Conservation (phyloP, 1,139 yeast species). For the Geotrichum cucujoidarum region DNA sequence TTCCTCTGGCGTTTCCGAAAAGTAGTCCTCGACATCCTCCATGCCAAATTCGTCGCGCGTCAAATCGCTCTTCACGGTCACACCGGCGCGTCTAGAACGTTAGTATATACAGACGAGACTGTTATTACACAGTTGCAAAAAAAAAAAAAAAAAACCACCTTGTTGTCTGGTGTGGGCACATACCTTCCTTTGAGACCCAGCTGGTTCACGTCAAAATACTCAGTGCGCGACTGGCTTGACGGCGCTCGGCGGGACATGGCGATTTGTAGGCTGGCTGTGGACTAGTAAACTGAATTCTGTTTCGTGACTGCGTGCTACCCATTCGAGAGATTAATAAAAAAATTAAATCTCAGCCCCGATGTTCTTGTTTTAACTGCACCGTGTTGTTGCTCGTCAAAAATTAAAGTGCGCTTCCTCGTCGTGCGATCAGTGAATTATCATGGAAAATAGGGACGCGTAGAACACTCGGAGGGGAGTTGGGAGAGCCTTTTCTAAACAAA, state of each 20-base stretch:
- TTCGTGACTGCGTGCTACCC: no score
- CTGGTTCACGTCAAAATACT: conserved; percentile 24
- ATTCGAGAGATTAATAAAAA: no score
- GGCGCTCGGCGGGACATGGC: conserved; percentile 22
- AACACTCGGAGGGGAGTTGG: neutral
- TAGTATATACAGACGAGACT: neutral
- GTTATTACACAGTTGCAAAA: neutral
- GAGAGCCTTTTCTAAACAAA: neutral
- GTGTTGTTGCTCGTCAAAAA: no score
- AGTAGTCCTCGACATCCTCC: conserved; percentile 78
- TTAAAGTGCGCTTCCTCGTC: no score
- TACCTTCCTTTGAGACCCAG: conserved; percentile 27
- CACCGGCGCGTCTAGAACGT: conserved; percentile 42
- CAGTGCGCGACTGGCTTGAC: conserved; percentile 13
- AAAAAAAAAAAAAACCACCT: neutral
- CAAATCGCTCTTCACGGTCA: conserved; percentile 48
- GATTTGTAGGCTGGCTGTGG: no score
- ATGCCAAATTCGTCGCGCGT: conserved; percentile 63
- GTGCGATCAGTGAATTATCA: no score
- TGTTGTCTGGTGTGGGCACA: conserved; percentile 5
- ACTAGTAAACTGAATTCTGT: no score
- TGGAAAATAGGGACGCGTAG: neutral
- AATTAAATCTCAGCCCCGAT: no score
- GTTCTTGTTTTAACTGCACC: no score
- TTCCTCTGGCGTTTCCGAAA: conserved; percentile 34